Evolutionary conservation across 129 eudicot species (phyloP).

Genomic region (Centrapalus pauciflorus): DNA sequence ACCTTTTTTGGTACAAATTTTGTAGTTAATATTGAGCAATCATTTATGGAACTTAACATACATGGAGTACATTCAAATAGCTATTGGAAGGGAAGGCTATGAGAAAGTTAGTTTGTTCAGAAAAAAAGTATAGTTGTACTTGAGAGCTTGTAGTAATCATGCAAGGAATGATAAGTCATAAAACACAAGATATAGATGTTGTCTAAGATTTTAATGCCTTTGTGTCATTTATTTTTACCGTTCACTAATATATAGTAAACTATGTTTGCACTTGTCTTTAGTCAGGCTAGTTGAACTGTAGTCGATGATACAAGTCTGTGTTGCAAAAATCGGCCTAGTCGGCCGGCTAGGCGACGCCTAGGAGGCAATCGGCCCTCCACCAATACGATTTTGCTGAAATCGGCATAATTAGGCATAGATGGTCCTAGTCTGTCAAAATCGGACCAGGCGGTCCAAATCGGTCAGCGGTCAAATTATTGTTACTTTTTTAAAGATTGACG

Average conservation of each 20-base stretch:
- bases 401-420: too few species aligned
- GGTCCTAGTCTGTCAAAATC: too few species aligned
- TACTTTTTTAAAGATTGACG: too few species aligned
- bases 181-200: neutral
- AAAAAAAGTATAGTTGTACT: neutral
- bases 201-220: neutral
- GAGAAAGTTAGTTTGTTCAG: neutral
- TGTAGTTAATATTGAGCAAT: neutral
- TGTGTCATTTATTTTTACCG: neutral
- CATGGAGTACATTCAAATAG: neutral
- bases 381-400: too few species aligned
- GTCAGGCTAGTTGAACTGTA: neutral
- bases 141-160: neutral
- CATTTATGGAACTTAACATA: neutral
- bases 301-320: neutral
- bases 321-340: too few species aligned
- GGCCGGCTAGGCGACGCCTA: too few species aligned
- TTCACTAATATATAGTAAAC: neutral
- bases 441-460: too few species aligned
- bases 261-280: neutral
- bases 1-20: neutral
- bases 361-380: too few species aligned
- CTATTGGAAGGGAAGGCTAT: neutral
- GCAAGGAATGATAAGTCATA: neutral
- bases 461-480: too few species aligned